Conservation (phyloP, 2,329 filamentous ascomycete genomes). For the Penicillium sclerotigenum region DNA sequence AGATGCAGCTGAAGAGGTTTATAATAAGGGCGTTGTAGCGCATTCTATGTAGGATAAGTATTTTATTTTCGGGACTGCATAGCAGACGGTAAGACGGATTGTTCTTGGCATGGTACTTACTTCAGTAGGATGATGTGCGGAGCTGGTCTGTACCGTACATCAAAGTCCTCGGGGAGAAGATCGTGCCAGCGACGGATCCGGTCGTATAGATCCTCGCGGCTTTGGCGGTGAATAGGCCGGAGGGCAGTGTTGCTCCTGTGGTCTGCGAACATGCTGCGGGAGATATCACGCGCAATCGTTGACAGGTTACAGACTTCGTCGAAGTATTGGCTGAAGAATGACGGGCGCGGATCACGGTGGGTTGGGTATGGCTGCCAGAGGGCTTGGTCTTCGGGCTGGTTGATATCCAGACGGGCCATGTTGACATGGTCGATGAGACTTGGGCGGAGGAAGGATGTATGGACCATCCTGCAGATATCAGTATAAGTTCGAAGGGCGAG, state of each 20-base stretch:
- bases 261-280: slow-evolving; percentile 30
- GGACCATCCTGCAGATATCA: slow-evolving; percentile 27
- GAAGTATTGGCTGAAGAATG: slow-evolving; percentile 33
- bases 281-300: slow-evolving; percentile 37
- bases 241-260: slow-evolving; percentile 5
- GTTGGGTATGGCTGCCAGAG: slow-evolving; percentile 36
- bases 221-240: slow-evolving; percentile 15
- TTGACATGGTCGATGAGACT: slow-evolving; percentile 37
- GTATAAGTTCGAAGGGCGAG: not conserved
- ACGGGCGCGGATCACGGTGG: slow-evolving; percentile 27
- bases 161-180: slow-evolving; percentile 29
- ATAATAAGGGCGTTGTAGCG: slow-evolving; percentile 36
- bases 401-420: slow-evolving; percentile 20
- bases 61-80: not conserved
- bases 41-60: slow-evolving; percentile 25
- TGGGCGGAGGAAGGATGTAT: slow-evolving; percentile 36
- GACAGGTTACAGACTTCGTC: slow-evolving; percentile 35
- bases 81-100: not conserved
- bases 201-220: slow-evolving; percentile 31
- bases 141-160: slow-evolving; percentile 25
- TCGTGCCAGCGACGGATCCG: slow-evolving; percentile 32
- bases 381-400: slow-evolving; percentile 17
- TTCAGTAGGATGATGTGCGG: slow-evolving; percentile 37
- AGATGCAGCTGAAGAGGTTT: slow-evolving; percentile 34
- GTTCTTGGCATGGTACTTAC: slow-evolving; percentile 13